Conservation (phyloP, 2,329 filamentous ascomycete genomes). For the Byssothecium circinans region DNA sequence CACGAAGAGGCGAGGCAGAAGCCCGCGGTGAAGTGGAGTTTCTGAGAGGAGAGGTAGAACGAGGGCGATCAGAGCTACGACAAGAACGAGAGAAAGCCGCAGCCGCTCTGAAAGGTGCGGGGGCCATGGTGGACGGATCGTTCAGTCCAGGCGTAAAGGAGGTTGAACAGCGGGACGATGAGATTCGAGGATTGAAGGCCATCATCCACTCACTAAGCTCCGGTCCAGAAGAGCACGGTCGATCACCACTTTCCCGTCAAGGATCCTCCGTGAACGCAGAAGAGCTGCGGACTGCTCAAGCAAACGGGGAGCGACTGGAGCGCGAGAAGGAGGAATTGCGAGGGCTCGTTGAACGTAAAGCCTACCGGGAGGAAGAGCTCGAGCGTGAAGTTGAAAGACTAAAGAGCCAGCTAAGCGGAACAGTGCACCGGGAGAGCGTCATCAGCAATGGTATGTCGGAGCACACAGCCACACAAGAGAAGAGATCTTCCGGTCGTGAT, state of each 20-base stretch:
- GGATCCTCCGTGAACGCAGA: slow-evolving; percentile 40
- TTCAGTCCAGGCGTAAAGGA: slow-evolving; percentile 63
- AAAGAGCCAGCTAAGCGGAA: slow-evolving; percentile 36
- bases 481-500: slow-evolving; percentile 64
- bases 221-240: slow-evolving; percentile 56
- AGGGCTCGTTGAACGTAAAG: slow-evolving; percentile 71
- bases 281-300: slow-evolving; percentile 59
- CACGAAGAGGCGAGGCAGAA: slow-evolving; percentile 89
- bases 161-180: slow-evolving; percentile 91
- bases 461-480: slow-evolving; percentile 49
- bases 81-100: slow-evolving; percentile 84
- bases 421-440: slow-evolving; percentile 55
- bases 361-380: slow-evolving; percentile 76
- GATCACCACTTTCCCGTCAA: slow-evolving; percentile 35
- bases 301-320: slow-evolving; percentile 71
- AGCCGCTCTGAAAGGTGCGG: slow-evolving; percentile 59
- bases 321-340: slow-evolving; percentile 79
- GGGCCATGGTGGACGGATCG: slow-evolving; percentile 48
- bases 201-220: slow-evolving; percentile 95
- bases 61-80: slow-evolving; percentile 82
- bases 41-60: slow-evolving; percentile 88
- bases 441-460: slow-evolving; percentile 56
- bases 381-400: slow-evolving; percentile 76
- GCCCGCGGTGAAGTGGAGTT: slow-evolving; percentile 96
- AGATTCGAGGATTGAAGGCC: slow-evolving; percentile 93